Evolutionary conservation across 805 yeast species (phyloP).

Genomic region (Yarrowia deformans): DNA sequence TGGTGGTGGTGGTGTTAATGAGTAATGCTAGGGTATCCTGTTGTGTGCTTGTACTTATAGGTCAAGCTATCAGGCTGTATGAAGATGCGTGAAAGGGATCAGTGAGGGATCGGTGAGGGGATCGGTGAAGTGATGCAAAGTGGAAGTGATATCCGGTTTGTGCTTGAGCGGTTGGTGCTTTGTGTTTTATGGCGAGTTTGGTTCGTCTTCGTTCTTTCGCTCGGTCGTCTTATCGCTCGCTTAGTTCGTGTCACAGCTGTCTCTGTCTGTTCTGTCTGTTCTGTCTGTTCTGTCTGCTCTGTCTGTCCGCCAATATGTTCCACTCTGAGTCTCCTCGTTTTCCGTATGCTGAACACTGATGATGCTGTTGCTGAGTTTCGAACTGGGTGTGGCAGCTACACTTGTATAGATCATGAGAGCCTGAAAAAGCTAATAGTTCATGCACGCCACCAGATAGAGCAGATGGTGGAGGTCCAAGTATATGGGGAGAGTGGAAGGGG

Average conservation of each 20-base stretch:
- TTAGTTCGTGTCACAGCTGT: constrained; percentile 12
- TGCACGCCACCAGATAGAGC: constrained; percentile 3
- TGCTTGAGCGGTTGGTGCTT: neutral
- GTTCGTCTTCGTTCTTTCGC: neutral
- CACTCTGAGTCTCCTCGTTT: constrained; percentile 12
- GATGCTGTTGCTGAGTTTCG: neutral
- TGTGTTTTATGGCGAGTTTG: too few species aligned
- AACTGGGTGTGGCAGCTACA: neutral
- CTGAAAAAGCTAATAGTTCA: constrained; percentile 1
- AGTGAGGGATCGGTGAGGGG: too few species aligned
- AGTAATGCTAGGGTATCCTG: neutral
- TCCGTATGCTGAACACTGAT: neutral
- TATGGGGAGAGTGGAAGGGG: neutral
- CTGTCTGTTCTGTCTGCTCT: neutral
- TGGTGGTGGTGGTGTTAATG: neutral
- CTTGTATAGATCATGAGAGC: neutral
- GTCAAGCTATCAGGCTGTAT: neutral
- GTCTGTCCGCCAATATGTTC: neutral
- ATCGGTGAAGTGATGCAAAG: neutral
- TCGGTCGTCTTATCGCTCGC: neutral
- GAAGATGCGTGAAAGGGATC: neutral
- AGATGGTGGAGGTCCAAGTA: neutral
- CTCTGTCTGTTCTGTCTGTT: constrained; percentile 6
- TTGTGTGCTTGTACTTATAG: neutral
- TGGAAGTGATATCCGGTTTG: too few species aligned